Base-by-base conservation (phyloP, 164 flowering plant genomes). In the Sextonia rubra region DNA sequence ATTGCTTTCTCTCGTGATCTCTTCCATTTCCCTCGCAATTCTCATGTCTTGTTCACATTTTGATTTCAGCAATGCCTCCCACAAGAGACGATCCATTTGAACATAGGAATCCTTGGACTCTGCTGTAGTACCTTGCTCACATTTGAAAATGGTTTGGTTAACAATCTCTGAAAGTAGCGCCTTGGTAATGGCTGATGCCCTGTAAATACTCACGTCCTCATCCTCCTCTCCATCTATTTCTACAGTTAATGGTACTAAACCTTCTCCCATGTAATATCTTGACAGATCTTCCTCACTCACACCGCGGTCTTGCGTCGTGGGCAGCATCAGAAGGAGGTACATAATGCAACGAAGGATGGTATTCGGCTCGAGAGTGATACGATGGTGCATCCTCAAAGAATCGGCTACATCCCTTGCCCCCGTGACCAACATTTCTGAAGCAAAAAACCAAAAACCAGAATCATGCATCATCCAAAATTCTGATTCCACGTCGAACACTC, bases 1-100 rank as follows among this genome's bases (percentile, higher is more conserved):
- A 3, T 52, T 52, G n/a, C 6, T 20, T 15, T 37, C 44, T 0
- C 0, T 7, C 44, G n/a, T n/a, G n/a, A 37, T 7, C 0, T 37
- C 44, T 52, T 52, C 0, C 14, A 1, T 3, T 52, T 15, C n/a
- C n/a, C 5, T 15, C 3, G 58, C 58, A 52, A 52, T 15, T 52
- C 1, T 18, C n/a, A 52, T 18, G n/a, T 0, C 58, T 0, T 0
- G 0, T 11, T 4, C 6, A 12, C 1, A 14, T 14, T 52, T 11
- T 18, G 4, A 4, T 15, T 12, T 12, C 14, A 4, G 12, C 15
- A 52, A 1, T 52, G 1, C 58, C 17, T 52, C 58, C 58, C 58
- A 52, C 58, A 52, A 52, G 58, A 12, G 3, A 17, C 3, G 17
- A 14, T 15, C 58, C 6, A 52, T 4, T 17, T 14, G 20, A 17